A percentile compares a stretch with the other conserved stretches of the same genome.
Evolutionary conservation across 192 early-diverging fungal species (phyloP).

Genomic region (Podila epigama): DNA sequence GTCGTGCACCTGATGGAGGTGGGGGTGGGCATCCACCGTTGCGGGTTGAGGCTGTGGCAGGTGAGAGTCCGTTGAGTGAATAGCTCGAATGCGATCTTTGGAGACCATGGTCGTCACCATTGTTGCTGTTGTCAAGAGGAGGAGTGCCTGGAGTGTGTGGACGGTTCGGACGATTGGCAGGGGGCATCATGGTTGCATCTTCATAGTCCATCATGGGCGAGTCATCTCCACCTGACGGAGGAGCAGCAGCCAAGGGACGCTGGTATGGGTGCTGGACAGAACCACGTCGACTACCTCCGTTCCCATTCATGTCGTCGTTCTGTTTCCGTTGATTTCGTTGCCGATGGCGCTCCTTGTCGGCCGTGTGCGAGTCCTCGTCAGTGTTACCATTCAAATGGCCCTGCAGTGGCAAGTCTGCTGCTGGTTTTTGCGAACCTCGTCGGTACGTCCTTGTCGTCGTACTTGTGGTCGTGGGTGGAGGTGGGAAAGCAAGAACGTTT

Average conservation of each 20-base stretch:
- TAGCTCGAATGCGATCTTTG: constrained; percentile 14
- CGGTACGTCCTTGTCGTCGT: constrained; percentile 1
- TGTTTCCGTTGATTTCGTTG: constrained; percentile 6
- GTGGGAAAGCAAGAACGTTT: constrained; percentile 3
- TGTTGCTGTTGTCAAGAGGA: constrained; percentile 7
- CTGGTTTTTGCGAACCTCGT: constrained; percentile 9
- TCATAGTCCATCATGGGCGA: constrained; percentile 41
- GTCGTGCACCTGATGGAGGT: background rate
- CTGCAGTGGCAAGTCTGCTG: background rate
- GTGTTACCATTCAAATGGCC: background rate
- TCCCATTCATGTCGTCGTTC: constrained; percentile 1
- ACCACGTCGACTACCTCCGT: too few relatives aligned
- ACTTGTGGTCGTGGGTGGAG: constrained; percentile 11
- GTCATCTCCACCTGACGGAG: constrained; percentile 29
- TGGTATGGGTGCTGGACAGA: constrained; percentile 20
- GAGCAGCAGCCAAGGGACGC: constrained; percentile 5
- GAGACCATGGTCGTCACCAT: constrained; percentile 24
- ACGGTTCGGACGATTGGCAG: background rate
- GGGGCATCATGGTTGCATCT: background rate
- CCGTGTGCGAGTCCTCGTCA: background rate
- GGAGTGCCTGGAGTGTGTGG: constrained; percentile 29
- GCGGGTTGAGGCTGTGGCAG: background rate
- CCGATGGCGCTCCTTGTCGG: constrained; percentile 1
- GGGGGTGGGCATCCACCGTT: background rate
- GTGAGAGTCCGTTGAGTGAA: background rate